Conservation (phyloP, 2,329 filamentous ascomycete species). For the Emergomyces africanus region DNA sequence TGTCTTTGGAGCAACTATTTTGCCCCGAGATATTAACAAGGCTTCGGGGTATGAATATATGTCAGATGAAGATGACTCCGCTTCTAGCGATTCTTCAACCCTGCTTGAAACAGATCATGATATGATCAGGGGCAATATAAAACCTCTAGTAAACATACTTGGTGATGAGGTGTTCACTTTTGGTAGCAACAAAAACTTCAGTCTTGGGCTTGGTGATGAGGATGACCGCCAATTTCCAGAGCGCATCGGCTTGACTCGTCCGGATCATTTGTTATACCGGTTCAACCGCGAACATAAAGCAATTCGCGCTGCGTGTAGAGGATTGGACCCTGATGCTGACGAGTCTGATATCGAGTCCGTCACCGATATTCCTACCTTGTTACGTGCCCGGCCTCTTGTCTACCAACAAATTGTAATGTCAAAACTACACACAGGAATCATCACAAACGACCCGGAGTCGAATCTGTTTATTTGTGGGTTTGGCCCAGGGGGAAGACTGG, state of each 20-base stretch:
- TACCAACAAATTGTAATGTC: conserved; percentile 78
- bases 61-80: conserved; percentile 31
- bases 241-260: conserved; percentile 61
- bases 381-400: conserved; percentile 57
- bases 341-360: conserved; percentile 22
- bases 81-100: conserved; percentile 28
- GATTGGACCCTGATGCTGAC: conserved; percentile 12
- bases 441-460: conserved; percentile 75
- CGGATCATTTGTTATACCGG: conserved; percentile 59
- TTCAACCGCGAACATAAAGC: conserved; percentile 57
- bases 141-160: conserved; percentile 29
- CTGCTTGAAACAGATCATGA: conserved; percentile 36
- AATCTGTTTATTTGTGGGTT: conserved; percentile 92
- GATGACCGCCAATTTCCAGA: conserved; percentile 92
- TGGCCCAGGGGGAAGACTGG: conserved; percentile 77
- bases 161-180: conserved; percentile 89
- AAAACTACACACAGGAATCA: conserved; percentile 78
- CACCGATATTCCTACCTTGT: conserved; percentile 55
- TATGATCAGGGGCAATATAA: conserved; percentile 14
- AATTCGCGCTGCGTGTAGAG: conserved; percentile 22
- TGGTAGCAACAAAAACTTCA: conserved; percentile 92
- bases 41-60: conserved; percentile 25
- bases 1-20: conserved; percentile 78
- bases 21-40: conserved; percentile 52
- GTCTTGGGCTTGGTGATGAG: conserved; percentile 85